Base-by-base conservation (phyloP, 169 alveolate genomes). In the Eimeria zaria region DNA sequence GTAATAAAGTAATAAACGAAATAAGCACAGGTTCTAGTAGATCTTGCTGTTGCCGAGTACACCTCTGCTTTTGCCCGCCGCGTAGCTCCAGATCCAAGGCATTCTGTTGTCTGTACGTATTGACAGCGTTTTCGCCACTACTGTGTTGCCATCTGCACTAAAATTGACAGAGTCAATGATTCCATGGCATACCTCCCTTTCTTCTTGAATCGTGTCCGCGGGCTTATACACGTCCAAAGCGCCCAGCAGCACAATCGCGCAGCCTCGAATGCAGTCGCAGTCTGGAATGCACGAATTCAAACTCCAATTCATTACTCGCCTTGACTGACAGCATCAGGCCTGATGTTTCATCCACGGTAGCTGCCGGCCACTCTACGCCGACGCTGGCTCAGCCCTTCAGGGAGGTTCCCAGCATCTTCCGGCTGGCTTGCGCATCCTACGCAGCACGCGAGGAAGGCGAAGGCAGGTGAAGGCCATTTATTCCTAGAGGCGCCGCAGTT, bases 301-400 rank as follows among this genome's bases (percentile, higher is more conserved):
- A 1, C n/a, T 71, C n/a, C 4, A 1, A 55, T 71, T 39, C 51
- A 12, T 1, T 16, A 36, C 7, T 53, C 33, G 12, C 33, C 7
- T 33, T 41, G 30, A 71, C 27, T 36, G 53, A 4, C 51, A 71
- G 81, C 81, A 71, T n/a, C 14, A 30, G 81, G 14, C 30, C 53
- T 36, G 33, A 71, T 71, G 53, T 71, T 71, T 71, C 53, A 36
- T 71, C 51, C 81, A 71, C 53, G 81, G 81, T 71, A 36, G 11
- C 12, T 71, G 33, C 18, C 4, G 53, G 51, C 53, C 30, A n/a
- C 30, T 39, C 81, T 16, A 36, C 81, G 53, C 51, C 81, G 53
- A 71, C 48, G 27, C 53, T 16, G 81, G 81, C n/a, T 39, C 48
- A 67, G 14, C 46, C 48, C 24, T 1, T 7, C 8, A 14, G 11